Evolutionary conservation across 352 stramenopile genomes (phyloP).

Genomic region (Globisporangium perplexum): DNA sequence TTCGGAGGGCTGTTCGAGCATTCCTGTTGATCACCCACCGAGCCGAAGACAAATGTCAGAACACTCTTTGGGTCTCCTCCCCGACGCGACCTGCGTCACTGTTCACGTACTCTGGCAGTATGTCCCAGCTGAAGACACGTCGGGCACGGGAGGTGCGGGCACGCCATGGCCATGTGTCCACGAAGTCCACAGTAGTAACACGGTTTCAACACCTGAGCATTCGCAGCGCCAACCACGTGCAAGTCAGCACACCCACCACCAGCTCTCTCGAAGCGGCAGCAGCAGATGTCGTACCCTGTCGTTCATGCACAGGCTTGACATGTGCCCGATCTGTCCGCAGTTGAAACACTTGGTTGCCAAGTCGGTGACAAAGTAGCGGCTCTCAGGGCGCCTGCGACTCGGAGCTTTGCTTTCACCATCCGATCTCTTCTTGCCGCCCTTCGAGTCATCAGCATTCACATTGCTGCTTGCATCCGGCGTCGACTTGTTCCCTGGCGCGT

Average conservation of each 20-base stretch:
- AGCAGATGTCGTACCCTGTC: slow-evolving; percentile 22
- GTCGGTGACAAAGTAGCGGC: slow-evolving; percentile 78
- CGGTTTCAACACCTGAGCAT: slow-evolving; percentile 38
- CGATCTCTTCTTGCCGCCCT: slow-evolving; percentile 16
- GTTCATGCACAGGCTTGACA: slow-evolving; percentile 73
- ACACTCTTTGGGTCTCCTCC: too few relatives aligned
- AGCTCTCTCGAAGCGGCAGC: neutral
- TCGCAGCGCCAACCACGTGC: neutral
- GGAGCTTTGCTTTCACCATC: slow-evolving; percentile 16
- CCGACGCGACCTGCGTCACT: too few relatives aligned
- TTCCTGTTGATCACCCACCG: slow-evolving; percentile 18
- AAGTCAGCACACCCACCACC: neutral
- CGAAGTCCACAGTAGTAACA: slow-evolving; percentile 80
- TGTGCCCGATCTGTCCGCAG: slow-evolving; percentile 74
- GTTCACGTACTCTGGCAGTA: slow-evolving; percentile 34
- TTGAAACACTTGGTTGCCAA: slow-evolving; percentile 83
- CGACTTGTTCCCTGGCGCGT: slow-evolving; percentile 12
- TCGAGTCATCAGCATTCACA: slow-evolving; percentile 1
- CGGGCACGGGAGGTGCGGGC: slow-evolving; percentile 60
- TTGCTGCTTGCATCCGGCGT: neutral
- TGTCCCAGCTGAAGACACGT: slow-evolving; percentile 68
- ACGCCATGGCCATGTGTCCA: slow-evolving; percentile 63
- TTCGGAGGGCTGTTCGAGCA: slow-evolving; percentile 47
- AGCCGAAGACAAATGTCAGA: neutral
- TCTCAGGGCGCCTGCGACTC: slow-evolving; percentile 55